Base-by-base conservation (phyloP, 177 flowering plant genomes). In the Telopea speciosissima region DNA sequence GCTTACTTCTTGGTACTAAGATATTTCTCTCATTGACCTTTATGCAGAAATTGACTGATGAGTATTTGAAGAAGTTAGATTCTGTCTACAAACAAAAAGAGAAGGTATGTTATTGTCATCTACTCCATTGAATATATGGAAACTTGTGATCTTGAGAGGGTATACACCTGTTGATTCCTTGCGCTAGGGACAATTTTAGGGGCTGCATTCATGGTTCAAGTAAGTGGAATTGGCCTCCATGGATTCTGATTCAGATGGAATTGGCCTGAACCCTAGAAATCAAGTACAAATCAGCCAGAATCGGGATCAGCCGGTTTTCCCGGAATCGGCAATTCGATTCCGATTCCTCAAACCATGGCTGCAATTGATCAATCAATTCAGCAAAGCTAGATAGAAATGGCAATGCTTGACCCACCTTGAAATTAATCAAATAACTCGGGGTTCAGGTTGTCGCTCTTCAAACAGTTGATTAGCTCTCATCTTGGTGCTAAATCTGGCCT, bases 61-160 rank as follows among this genome's bases (percentile, higher is more conserved):
- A 84, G 59, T 93, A 91, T 70, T 84, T 90, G 83, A 93, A 93
- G 90, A 93, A 93, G 84, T 78, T 93, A 21, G 98, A 93, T 1
- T 52, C 84, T 36, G 45, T 88, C 74, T 81, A 64, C 83, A 91
- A 91, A 73, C 96, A 90, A 84, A 93, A 93, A 69, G 98, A 91
- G 79, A 90, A 93, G 98, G 98, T 91, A 86, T 42, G 45, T 16
- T 49, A 44, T 26, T 24, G 49, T 16, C 59, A 11, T 49, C 26
- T 62, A 72, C 66, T 64, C 77, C 76, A 77, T 75, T 52, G 65
- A 73, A n/a, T 74, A 42, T 14, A 63, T 59, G 31, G 62, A 71
- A 71, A 66, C 33, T 23, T 19, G 45, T 25, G 63, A 42, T 40
- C 42, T 14, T 40, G 23, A 36, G 12, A 40, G 45, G 56, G 33